Conservation (phyloP, 352 stramenopile genomes). For the Globisporangium polare region DNA sequence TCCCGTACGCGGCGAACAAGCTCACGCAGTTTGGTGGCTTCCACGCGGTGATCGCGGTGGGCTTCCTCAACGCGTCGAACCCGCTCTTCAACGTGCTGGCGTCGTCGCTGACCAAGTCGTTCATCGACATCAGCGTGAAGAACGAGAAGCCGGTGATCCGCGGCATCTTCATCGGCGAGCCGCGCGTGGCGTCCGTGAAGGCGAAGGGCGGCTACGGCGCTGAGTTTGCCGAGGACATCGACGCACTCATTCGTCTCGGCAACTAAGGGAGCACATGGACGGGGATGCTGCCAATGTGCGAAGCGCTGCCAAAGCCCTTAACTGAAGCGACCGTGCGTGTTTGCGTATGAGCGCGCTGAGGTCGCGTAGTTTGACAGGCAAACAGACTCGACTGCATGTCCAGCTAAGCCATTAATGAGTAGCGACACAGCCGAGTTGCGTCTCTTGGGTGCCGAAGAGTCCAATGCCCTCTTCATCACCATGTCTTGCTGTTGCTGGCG, state of each 20-base stretch:
- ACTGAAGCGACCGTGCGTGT: not conserved
- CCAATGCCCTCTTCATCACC: not conserved
- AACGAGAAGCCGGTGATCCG: conserved; percentile 77
- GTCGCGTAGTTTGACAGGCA: not conserved
- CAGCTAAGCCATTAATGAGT: not conserved
- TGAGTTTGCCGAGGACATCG: conserved; percentile 61
- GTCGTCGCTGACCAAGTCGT: conserved; percentile 54
- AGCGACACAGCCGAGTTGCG: not conserved
- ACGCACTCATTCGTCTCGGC: conserved; percentile 57
- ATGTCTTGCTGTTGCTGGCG: not conserved
- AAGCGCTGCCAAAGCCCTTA: not conserved
- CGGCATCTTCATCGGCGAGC: conserved; percentile 76
- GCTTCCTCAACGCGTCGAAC: conserved; percentile 67
- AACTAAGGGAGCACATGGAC: conserved; percentile 24
- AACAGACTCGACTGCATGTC: not conserved
- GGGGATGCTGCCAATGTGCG: conserved; percentile 16
- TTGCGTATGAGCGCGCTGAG: conserved; percentile 2
- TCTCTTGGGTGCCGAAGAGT: not conserved
- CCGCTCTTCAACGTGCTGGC: conserved; percentile 58
- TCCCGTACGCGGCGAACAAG: conserved; percentile 85
- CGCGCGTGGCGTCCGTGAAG: conserved; percentile 69
- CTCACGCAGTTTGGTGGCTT: conserved; percentile 62
- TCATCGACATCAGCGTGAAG: conserved; percentile 84
- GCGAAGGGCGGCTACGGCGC: conserved; percentile 61
- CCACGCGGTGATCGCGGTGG: conserved; percentile 72